These are phyloP conservation scores for Petunia axillaris DNA, from an alignment of 257 asterid genomes.

Conservation along the genomic window DNA sequence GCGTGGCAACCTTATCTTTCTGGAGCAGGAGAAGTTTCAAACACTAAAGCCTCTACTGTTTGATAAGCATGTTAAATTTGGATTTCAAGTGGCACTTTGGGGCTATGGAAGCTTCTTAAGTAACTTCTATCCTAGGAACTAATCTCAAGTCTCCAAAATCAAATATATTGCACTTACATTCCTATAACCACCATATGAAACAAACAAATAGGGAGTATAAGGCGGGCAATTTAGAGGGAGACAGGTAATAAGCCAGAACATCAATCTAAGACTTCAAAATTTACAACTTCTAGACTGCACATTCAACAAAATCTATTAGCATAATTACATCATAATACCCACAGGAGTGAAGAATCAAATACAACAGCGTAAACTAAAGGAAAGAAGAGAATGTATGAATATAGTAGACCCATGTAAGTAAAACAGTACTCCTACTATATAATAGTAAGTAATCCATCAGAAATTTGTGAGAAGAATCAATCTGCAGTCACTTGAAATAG, in stretches of 20 bases:
- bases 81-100: not conserved
- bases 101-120: conserved; percentile 2
- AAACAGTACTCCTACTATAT: not conserved
- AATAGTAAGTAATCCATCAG: no score
- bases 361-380: not conserved
- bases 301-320: not conserved
- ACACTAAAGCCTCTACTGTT: not conserved
- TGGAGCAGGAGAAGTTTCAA: conserved; percentile 20
- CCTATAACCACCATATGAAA: conserved; percentile 11
- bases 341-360: not conserved
- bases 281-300: not conserved
- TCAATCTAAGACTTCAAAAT: conserved; percentile 3
- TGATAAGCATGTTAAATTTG: not conserved
- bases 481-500: no score
- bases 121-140: not conserved
- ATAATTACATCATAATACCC: not conserved
- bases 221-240: not conserved
- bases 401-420: not conserved
- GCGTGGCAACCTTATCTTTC: not conserved
- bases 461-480: no score
- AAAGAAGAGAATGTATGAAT: not conserved
- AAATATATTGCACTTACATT: conserved; percentile 1
- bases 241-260: not conserved
- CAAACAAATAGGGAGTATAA: conserved; percentile 9
- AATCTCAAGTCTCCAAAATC: not conserved